Percentiles rank a stretch among this genome's conserved stretches.
Evolutionary conservation across 2,329 filamentous ascomycete species (phyloP).

Genomic region (Calonectria pteridis): DNA sequence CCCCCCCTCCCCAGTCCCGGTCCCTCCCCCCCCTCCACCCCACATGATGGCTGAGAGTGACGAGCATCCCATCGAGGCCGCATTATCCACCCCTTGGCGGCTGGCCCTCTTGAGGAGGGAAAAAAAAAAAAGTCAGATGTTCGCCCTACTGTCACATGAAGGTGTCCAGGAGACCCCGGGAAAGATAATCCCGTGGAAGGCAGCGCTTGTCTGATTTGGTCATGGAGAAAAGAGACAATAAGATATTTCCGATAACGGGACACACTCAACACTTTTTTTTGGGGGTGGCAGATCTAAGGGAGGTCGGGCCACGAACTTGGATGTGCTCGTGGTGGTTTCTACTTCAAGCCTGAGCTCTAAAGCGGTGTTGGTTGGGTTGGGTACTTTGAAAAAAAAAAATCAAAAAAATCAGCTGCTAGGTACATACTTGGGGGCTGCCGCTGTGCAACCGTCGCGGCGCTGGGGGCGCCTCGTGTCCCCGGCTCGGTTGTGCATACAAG

Average conservation of each 20-base stretch:
- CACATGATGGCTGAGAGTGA: conserved; percentile 29
- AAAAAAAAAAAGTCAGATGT: conserved; percentile 24
- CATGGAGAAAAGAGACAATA: not conserved
- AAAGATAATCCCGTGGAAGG: conserved; percentile 11
- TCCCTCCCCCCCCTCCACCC: conserved; percentile 12
- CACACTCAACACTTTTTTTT: not conserved
- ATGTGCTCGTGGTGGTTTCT: not conserved
- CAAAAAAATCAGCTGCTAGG: not conserved
- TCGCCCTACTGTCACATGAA: conserved; percentile 25
- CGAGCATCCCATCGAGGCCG: conserved; percentile 20
- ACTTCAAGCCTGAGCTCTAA: not conserved
- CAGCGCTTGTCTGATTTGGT: conserved; percentile 1
- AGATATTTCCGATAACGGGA: not conserved
- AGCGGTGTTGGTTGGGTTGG: not conserved
- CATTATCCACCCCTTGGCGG: conserved; percentile 15
- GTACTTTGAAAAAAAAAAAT: conserved; percentile 2
- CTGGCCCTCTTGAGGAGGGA: not conserved
- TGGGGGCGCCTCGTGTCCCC: conserved; percentile 22
- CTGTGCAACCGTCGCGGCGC: conserved; percentile 15
- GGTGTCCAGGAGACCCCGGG: conserved; percentile 12
- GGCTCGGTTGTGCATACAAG: conserved; percentile 22
- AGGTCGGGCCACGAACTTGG: not conserved
- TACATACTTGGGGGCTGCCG: not conserved
- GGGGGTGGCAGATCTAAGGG: not conserved
- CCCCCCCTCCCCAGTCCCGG: not conserved